Evolutionary conservation across 2,329 filamentous ascomycete genomes (phyloP).

Genomic region (Claviceps purpurea): DNA sequence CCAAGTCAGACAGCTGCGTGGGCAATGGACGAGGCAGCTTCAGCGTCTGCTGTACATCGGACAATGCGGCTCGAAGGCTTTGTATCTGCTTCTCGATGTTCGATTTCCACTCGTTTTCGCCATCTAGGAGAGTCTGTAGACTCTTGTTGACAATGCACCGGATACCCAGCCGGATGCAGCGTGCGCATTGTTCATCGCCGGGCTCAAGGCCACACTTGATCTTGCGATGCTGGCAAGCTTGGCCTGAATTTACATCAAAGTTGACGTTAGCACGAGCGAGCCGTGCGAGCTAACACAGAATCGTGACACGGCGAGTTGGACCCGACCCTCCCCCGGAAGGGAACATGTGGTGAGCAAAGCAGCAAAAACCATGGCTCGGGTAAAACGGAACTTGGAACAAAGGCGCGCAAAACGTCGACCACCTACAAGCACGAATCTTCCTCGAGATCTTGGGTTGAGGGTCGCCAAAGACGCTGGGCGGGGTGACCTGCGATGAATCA

Average conservation of each 20-base stretch:
- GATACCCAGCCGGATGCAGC: constrained; percentile 35
- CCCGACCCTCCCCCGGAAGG: neutral
- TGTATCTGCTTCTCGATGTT: constrained; percentile 16
- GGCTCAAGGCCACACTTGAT: constrained; percentile 38
- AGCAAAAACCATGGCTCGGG: neutral
- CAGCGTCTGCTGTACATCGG: constrained; percentile 14
- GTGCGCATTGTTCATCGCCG: constrained; percentile 31
- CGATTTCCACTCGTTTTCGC: constrained; percentile 32
- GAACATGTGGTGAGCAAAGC: no score
- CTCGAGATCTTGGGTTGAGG: constrained; percentile 18
- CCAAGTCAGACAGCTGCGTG: neutral
- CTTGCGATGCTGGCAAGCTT: constrained; percentile 39
- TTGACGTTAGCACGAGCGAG: neutral
- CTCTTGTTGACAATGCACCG: constrained; percentile 42
- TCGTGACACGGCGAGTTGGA: neutral
- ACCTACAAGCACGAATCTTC: constrained; percentile 20
- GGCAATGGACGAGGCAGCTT: constrained; percentile 6
- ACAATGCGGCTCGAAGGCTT: constrained; percentile 13
- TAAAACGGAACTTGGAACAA: neutral
- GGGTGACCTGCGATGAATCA: constrained; percentile 9
- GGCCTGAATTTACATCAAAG: constrained; percentile 10
- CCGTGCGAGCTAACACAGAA: neutral
- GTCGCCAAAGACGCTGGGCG: constrained; percentile 3
- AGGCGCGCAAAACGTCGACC: constrained; percentile 4
- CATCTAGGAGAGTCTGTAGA: constrained; percentile 39